Evolutionary conservation across 2,329 filamentous ascomycete species (phyloP), one percentile per base, ranked within the genome.

Genomic region (Neurospora sp.): DNA sequence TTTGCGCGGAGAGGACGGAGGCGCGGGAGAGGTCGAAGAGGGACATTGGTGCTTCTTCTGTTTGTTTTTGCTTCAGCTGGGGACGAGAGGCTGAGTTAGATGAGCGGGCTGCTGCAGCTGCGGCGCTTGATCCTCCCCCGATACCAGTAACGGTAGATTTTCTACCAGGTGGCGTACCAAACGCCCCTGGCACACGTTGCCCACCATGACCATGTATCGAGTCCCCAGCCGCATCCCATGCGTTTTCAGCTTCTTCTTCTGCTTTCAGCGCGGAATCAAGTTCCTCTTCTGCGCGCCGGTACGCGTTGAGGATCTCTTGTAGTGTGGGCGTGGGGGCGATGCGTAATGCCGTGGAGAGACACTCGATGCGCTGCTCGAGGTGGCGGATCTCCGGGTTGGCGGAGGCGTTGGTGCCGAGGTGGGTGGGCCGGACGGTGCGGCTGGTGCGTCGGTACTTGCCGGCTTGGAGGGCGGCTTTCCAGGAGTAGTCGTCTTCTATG

Each of bases 291-390:
- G 91, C 93, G 66, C 90, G 85, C 13, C 91, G 87, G 83, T 91
- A 96, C 1, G 88, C 89, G 67, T 88, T 89, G 3, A 96, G 81
- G 15, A 96, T 91, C 73, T 93, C 91, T 71, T 91, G 89, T 0
- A 96, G 84, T 13, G 91, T 88, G 0, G 85, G 82, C 0, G 88
- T 81, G 1, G 92, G 93, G 0, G 92, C 91, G 67, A 94, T 86
- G 9, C 92, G 86, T 19, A 96, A 83, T 1, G 93, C 91, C 13
- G 91, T 89, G 1, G 91, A 89, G 2, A 96, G 83, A 43, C 93
- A 91, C 75, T 95, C 93, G 77, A 93, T 92, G 28, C 92, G 88
- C 77, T 95, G 92, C 75, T 95, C 91, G 0, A 96, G 82, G 73
- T 92, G 89, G 38, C 91, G 86, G 68, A 96, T 86, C 70, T 89